Evolutionary conservation across 805 yeast genomes (phyloP).

Genomic region (Monosporozyma servazzii): DNA sequence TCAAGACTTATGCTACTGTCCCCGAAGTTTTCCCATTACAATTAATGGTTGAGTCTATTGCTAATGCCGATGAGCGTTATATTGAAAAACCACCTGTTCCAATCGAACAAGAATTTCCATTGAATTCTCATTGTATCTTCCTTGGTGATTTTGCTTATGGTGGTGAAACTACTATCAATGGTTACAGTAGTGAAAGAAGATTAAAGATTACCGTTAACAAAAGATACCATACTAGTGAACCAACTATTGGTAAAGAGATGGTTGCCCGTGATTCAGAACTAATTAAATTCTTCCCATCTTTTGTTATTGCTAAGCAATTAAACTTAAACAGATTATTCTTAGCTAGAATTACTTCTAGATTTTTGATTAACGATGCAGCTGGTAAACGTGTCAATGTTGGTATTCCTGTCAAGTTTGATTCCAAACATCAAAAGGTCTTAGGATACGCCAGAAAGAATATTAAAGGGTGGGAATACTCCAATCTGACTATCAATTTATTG

Average conservation of each 20-base stretch:
- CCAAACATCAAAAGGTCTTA: conserved; percentile 68
- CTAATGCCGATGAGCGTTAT: conserved; percentile 65
- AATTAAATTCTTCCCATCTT: conserved; percentile 55
- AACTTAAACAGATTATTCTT: conserved; percentile 55
- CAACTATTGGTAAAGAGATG: conserved; percentile 53
- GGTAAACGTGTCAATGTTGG: conserved; percentile 62
- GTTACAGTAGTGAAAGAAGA: conserved; percentile 40
- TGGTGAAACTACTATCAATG: conserved; percentile 58
- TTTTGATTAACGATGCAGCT: conserved; percentile 45
- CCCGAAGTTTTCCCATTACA: conserved; percentile 66
- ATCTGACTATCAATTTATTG: conserved; percentile 58
- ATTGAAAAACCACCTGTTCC: conserved; percentile 66
- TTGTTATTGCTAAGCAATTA: conserved; percentile 50
- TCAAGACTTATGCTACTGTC: conserved; percentile 54
- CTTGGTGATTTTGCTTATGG: conserved; percentile 87
- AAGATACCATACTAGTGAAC: conserved; percentile 42
- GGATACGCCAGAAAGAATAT: conserved; percentile 69
- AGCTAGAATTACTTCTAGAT: conserved; percentile 70
- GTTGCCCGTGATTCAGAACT: conserved; percentile 47
- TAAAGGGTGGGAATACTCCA: conserved; percentile 77
- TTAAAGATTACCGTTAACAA: conserved; percentile 47
- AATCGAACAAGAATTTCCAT: conserved; percentile 73
- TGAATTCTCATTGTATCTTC: conserved; percentile 60
- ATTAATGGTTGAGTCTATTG: conserved; percentile 64
- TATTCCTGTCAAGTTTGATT: conserved; percentile 74